Conservation (phyloP, 352 stramenopile species). For the Sclerospora graminicola region DNA sequence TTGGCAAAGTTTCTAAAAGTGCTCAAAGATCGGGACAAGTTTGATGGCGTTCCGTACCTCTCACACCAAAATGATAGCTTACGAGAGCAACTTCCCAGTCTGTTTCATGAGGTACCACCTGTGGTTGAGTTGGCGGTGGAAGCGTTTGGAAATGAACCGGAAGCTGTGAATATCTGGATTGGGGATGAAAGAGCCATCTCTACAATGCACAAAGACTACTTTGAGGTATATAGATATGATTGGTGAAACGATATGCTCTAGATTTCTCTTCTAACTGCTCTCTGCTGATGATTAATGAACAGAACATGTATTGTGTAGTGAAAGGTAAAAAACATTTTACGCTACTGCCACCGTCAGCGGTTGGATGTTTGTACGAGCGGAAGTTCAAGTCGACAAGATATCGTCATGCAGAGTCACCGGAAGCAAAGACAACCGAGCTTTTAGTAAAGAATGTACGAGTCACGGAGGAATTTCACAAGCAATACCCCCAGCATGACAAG, state of each 20-base stretch:
- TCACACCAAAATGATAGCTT: conserved; percentile 82
- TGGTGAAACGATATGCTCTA: not conserved
- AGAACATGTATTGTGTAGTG: conserved; percentile 97
- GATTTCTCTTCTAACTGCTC: too few relatives aligned
- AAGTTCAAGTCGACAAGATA: conserved; percentile 60
- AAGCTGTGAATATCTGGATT: conserved; percentile 97
- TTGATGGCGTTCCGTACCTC: conserved; percentile 75
- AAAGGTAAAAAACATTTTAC: conserved; percentile 94
- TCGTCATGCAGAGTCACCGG: conserved; percentile 21
- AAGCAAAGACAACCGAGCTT: conserved; percentile 6
- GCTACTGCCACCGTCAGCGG: conserved; percentile 79
- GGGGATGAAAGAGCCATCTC: conserved; percentile 92
- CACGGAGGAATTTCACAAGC: conserved; percentile 40
- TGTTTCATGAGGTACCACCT: conserved; percentile 58
- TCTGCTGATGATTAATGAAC: too few relatives aligned
- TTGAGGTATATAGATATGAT: conserved; percentile 60
- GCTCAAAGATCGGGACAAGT: conserved; percentile 34
- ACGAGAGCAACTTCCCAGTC: conserved; percentile 48
- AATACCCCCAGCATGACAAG: conserved; percentile 31
- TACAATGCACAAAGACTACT: conserved; percentile 97
- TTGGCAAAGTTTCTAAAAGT: conserved; percentile 42
- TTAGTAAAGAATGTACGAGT: conserved; percentile 14
- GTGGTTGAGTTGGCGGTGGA: conserved; percentile 45
- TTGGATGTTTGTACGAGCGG: conserved; percentile 85
- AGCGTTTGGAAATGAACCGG: conserved; percentile 68